Evolutionary conservation across 805 yeast genomes (phyloP).

Genomic region (Candida ipomoeae): DNA sequence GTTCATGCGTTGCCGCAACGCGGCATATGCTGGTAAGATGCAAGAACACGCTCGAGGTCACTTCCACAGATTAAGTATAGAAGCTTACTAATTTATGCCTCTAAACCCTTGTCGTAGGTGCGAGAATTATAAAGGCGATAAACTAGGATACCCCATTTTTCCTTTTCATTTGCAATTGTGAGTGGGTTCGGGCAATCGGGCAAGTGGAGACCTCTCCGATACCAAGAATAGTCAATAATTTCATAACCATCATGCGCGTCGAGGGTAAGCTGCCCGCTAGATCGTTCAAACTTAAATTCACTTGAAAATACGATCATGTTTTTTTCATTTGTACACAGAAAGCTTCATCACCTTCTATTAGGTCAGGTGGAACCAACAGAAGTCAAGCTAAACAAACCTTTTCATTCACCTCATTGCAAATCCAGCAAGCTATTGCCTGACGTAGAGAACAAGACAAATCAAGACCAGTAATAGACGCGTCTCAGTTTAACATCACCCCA

Average conservation of each 20-base stretch:
- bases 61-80: background rate
- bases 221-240: background rate
- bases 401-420: background rate
- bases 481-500: background rate
- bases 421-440: background rate
- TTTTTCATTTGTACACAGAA: too few species aligned
- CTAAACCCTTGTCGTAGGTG: background rate
- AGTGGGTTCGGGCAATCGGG: background rate
- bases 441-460: background rate
- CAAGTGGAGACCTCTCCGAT: background rate
- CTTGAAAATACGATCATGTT: background rate
- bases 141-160: background rate
- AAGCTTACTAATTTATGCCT: background rate
- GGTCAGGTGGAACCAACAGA: too few species aligned
- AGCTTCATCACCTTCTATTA: too few species aligned
- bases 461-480: background rate
- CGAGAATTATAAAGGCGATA: background rate
- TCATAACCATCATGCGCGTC: background rate
- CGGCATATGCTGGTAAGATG: background rate
- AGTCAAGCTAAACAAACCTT: too few species aligned
- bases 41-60: background rate
- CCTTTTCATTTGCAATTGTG: background rate
- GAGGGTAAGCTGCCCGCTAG: background rate
- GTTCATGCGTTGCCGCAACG: background rate
- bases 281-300: background rate